Evolutionary conservation across 768 basidiomycete genomes (phyloP), one percentile per base, ranked within the genome.

Genomic region (Coprinopsis marcescibilis): DNA sequence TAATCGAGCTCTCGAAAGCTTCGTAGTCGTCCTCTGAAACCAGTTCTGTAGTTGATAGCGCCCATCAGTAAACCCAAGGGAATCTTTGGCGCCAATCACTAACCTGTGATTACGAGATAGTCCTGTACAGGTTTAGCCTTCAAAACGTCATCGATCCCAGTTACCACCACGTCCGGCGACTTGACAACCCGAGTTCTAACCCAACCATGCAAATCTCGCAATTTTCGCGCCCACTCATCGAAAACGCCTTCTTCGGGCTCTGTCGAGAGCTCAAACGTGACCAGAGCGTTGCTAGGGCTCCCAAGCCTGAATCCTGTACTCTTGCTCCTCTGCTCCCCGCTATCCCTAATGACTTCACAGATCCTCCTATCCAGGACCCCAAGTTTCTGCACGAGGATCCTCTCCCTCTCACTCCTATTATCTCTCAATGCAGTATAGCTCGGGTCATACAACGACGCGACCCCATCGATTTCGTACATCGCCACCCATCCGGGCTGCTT

Each of bases 381-480:
- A n/a, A 77, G 60, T 23, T 70, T 52, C 45, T 60, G 56, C 19
- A 77, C 64, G 19, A 76, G 63, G 12, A 61, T 54, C 4, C 61
- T 64, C 57, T 76, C 75, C 10, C 72, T 65, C 27, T 63, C 62
- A 43, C 72, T 74, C 21, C 75, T 64, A 49, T 70, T 67, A 23
- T 63, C 63, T 7, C 75, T 66, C 6, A 77, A 59, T 26, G 64
- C 58, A 13, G 70, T 74, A 55, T 77, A 77, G 25, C 60, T 65
- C 27, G 67, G 63, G 43, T 73, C 64, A 15, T 53, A 38, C 52
- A 77, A 75, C 0, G 69, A 66, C 17, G 62, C 50, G 7, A 61
- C 67, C 36, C 69, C 65, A 41, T 68, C 69, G 38, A 77, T 60
- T 48, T 76, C 75, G 48, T 78, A 77, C 27, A 78, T 56, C 4